Base-by-base conservation (phyloP, 352 stramenopile genomes). In the Globisporangium alternatum region DNA sequence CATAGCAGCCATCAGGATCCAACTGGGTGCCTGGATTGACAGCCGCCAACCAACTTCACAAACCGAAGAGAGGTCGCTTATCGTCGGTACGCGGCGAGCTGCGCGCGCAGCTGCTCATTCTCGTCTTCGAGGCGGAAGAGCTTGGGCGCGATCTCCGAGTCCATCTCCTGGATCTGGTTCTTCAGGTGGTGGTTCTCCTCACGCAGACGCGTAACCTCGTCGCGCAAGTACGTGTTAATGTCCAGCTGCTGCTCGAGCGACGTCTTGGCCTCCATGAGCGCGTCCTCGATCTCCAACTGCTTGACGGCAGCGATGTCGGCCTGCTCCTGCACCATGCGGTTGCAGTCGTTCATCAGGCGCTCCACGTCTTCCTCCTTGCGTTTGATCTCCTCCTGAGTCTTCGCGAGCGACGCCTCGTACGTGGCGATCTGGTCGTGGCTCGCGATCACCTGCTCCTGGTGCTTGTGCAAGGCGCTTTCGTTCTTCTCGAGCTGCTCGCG, bases 131-230 rank as follows among this genome's bases (percentile, higher is more conserved):
- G 71, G 12, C 77, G 78, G 25, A 95, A 71, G 30, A 95, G 70
- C 69, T 91, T 93, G 5, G 86, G 84, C 28, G 83, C 86, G 39
- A 95, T 78, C 68, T 93, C 83, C 35, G 83, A 88, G 64, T 95
- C 86, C 72, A 93, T 89, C 70, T 93, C 84, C 21, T 89, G 63
- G 58, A 95, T 93, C 70, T 93, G 86, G 60, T 95, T 93, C 70
- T 95, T 93, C 21, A 95, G 59, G 52, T 92, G 81, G 56, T 90
- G 78, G 56, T 89, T 95, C 64, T 93, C 86, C 68, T 93, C 81
- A n/a, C 86, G 84, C 35, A 92, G 66, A 43, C 86, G 86, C 19
- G 75, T 77, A 2, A 95, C 81, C 69, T 95, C 86, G 52, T 91
- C 78, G 30, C 83, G 80, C 51, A 95, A 63, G 67, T 92, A 92